Evolutionary conservation across 2,329 filamentous ascomycete species (phyloP).

Genomic region (Ascochyta koolunga): DNA sequence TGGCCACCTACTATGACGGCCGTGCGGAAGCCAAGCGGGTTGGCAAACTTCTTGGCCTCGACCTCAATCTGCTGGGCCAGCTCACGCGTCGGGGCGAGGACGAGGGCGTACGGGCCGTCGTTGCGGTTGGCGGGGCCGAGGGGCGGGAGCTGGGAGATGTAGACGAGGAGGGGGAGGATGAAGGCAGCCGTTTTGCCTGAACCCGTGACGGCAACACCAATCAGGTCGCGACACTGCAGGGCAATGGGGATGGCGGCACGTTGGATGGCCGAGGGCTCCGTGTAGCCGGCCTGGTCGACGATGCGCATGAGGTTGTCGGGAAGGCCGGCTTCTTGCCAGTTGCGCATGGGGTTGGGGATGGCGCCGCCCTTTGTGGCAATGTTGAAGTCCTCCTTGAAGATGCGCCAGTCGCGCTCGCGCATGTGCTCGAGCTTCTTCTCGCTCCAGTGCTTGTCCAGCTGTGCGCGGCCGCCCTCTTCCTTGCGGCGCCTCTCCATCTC

Average conservation of each 20-base stretch:
- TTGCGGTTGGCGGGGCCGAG: conserved; percentile 86
- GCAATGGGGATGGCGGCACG: conserved; percentile 95
- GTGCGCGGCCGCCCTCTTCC: conserved; percentile 73
- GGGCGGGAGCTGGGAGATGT: conserved; percentile 88
- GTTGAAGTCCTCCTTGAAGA: conserved; percentile 99
- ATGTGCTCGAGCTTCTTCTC: conserved; percentile 92
- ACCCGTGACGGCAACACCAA: conserved; percentile 96
- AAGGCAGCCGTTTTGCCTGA: conserved; percentile 98
- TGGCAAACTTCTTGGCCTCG: conserved; percentile 91
- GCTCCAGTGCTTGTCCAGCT: conserved; percentile 91
- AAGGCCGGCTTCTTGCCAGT: conserved; percentile 83
- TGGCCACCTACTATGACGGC: conserved; percentile 99
- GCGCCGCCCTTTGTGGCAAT: conserved; percentile 91
- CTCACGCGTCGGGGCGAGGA: conserved; percentile 94
- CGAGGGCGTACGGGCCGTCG: conserved; percentile 96
- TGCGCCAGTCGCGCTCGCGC: conserved; percentile 97
- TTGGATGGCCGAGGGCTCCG: conserved; percentile 89
- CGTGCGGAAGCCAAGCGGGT: conserved; percentile 87
- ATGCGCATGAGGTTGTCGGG: conserved; percentile 80
- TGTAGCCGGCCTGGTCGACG: conserved; percentile 84
- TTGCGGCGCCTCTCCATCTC: conserved; percentile 82
- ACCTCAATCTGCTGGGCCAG: conserved; percentile 96
- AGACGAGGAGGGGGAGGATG: conserved; percentile 86
- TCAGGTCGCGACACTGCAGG: conserved; percentile 89
- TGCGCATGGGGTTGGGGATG: conserved; percentile 96